Conservation (phyloP, 139 green algal genomes). For the Tetradesmus lagerheimii region DNA sequence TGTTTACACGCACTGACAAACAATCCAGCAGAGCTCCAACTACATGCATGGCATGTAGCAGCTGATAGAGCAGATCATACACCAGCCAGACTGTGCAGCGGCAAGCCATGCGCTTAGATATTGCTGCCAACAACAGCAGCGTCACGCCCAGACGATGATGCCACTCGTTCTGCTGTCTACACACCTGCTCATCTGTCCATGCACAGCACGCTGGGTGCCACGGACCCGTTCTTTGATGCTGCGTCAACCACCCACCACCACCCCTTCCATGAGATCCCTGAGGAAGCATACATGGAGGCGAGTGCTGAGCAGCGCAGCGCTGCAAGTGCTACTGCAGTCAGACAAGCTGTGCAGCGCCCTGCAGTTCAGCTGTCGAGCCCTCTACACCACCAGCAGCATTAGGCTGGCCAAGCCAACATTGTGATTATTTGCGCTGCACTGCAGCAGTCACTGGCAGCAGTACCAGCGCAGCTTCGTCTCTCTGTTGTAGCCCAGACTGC, state of each 20-base stretch:
- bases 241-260: slow-evolving; percentile 16
- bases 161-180: background rate
- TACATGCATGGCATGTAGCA: no score
- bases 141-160: background rate
- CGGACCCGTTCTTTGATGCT: slow-evolving; percentile 47
- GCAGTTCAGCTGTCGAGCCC: background rate
- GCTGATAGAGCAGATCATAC: no score
- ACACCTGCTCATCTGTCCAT: no score
- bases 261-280: slow-evolving; percentile 31
- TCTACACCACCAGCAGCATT: background rate
- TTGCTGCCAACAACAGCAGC: background rate
- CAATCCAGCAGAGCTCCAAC: no score
- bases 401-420: no score
- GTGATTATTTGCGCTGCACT: no score
- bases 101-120: no score
- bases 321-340: background rate
- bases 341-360: background rate
- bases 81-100: no score
- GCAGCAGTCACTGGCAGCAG: background rate
- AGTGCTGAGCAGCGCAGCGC: background rate
- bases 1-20: no score
- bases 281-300: background rate
- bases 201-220: slow-evolving; percentile 38
- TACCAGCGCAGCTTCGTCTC: no score
- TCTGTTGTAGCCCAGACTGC: no score